A percentile compares a stretch with the other conserved stretches of the same genome.
These are phyloP conservation scores for Cladosporium velox DNA, from an alignment of 2,329 filamentous ascomycete species.

Conservation along the genomic window DNA sequence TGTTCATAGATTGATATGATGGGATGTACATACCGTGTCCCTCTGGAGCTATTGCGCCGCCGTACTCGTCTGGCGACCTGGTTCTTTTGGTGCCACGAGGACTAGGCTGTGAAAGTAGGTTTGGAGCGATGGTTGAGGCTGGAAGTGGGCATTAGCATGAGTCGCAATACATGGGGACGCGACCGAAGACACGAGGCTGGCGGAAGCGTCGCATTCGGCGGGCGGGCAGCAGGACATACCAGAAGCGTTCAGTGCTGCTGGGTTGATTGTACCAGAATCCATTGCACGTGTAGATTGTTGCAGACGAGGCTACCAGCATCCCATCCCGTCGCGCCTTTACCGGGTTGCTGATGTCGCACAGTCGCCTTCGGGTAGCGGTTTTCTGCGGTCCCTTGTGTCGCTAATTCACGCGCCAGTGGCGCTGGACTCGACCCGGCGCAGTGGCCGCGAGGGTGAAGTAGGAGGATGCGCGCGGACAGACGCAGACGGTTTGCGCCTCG, in stretches of 20 bases:
- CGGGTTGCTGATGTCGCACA: constrained; percentile 19
- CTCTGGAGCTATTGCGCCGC: constrained; percentile 47
- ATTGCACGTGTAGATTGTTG: constrained; percentile 36
- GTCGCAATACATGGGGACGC: constrained; percentile 14
- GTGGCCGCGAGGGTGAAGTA: constrained; percentile 15
- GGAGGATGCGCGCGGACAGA: constrained; percentile 2
- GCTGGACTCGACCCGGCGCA: constrained; percentile 18
- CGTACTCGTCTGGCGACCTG: constrained; percentile 70
- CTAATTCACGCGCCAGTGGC: constrained; percentile 20
- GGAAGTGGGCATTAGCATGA: constrained; percentile 29
- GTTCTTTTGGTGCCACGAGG: constrained; percentile 76
- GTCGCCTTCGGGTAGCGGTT: constrained; percentile 10
- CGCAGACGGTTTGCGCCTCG: not conserved
- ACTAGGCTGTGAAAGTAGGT: constrained; percentile 48
- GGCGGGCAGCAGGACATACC: constrained; percentile 53
- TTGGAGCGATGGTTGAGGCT: constrained; percentile 50
- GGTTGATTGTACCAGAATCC: constrained; percentile 87
- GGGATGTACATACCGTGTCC: constrained; percentile 67
- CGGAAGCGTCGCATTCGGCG: constrained; percentile 15
- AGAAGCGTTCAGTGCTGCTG: constrained; percentile 78
- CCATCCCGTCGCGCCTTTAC: constrained; percentile 34
- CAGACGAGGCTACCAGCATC: constrained; percentile 39
- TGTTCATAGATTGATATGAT: constrained; percentile 35
- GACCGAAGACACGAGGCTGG: not conserved
- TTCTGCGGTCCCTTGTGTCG: constrained; percentile 20